A percentile compares a stretch with the other conserved stretches of the same genome.
Conservation (phyloP, 371 early-diverging fungal species). For the Rhizomucor pusillus region DNA sequence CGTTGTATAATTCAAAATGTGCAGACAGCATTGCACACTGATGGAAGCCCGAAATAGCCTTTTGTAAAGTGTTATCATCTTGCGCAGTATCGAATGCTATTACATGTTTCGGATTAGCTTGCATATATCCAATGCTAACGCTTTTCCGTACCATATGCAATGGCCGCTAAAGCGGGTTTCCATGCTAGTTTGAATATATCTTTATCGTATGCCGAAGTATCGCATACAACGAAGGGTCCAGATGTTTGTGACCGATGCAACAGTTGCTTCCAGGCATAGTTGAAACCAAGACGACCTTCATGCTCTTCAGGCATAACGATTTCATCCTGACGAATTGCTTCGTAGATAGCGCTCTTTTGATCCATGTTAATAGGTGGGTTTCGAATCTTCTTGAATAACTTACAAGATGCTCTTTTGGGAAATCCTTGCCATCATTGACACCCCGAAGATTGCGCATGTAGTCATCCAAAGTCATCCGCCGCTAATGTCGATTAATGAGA, state of each 20-base stretch:
- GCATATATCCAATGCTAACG: not conserved
- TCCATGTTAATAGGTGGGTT: not conserved
- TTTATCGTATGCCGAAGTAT: constrained; percentile 58
- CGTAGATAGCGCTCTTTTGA: constrained; percentile 58
- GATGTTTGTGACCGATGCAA: constrained; percentile 51
- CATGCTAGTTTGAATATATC: constrained; percentile 65
- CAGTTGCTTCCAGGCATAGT: constrained; percentile 93
- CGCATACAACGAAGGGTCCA: constrained; percentile 48
- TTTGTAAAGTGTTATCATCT: constrained; percentile 75
- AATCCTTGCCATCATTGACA: constrained; percentile 74
- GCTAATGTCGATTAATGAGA: constrained; percentile 18
- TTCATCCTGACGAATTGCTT: constrained; percentile 75
- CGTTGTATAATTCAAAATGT: constrained; percentile 68
- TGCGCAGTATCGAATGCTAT: constrained; percentile 80
- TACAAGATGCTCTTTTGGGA: constrained; percentile 70
- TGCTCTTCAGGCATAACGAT: constrained; percentile 91
- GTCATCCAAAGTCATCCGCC: constrained; percentile 84
- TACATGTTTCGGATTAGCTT: not conserved
- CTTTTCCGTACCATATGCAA: constrained; percentile 60
- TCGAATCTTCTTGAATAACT: not conserved
- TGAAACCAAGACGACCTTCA: constrained; percentile 92
- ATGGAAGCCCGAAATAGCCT: constrained; percentile 78
- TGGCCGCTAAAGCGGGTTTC: constrained; percentile 62
- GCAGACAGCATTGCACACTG: constrained; percentile 77
- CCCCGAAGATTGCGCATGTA: constrained; percentile 81